phyloP scores from a whole-genome alignment of 2,329 filamentous ascomycete genomes.

The Fusarium xyrophilum region DNA sequence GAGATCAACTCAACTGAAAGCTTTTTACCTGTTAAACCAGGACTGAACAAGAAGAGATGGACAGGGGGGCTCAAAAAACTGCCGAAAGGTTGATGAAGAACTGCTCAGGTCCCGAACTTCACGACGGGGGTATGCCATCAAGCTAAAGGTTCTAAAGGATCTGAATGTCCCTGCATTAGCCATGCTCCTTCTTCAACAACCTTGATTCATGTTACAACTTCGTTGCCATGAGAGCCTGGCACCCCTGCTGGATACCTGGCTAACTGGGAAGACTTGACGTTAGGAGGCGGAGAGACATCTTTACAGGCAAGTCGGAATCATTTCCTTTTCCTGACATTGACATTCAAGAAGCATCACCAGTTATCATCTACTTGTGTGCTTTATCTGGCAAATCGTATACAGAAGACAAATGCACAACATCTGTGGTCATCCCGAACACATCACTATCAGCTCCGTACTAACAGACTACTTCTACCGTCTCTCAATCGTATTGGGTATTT shows the following conservation, averaged over 20 bases:
- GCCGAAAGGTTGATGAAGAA: neutral
- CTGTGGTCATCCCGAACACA: neutral
- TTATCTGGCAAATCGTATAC: neutral
- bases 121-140: neutral
- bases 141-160: neutral
- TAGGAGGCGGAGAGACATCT: neutral
- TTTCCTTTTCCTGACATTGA: neutral
- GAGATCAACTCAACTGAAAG: neutral
- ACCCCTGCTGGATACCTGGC: neutral
- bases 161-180: conserved; percentile 4
- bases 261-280: neutral
- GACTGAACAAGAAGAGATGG: neutral
- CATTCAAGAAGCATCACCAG: neutral
- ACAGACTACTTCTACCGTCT: neutral
- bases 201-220: neutral
- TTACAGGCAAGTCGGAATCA: neutral
- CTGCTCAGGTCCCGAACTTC: neutral
- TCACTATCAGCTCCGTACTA: neutral
- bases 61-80: neutral
- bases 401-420: neutral
- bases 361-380: neutral
- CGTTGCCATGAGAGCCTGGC: neutral
- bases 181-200: neutral
- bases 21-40: neutral
- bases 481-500: neutral